Conservation (phyloP, 441 rosid species). For the Populus trichocarpa region DNA sequence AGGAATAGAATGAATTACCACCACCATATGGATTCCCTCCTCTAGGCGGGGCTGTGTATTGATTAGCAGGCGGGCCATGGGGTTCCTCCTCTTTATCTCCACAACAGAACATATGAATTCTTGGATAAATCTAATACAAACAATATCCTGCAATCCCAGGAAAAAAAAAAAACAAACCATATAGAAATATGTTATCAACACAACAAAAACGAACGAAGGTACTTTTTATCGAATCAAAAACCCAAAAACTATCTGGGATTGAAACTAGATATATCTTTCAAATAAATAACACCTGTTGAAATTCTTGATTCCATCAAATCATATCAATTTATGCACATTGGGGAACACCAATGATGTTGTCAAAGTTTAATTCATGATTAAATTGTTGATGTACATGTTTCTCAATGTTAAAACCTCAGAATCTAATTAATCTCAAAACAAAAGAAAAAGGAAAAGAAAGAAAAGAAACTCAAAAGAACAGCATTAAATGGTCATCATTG, state of each 20-base stretch:
- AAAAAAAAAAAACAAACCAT: background rate
- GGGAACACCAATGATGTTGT: background rate
- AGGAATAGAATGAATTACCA: background rate
- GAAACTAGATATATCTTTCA: background rate
- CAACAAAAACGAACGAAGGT: background rate
- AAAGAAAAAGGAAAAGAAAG: no score
- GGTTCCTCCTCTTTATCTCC: slow-evolving; percentile 80
- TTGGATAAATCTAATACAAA: background rate
- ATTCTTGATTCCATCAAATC: background rate
- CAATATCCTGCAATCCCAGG: slow-evolving; percentile 12
- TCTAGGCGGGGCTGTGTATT: slow-evolving; percentile 65
- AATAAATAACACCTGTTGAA: background rate
- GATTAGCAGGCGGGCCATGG: slow-evolving; percentile 58
- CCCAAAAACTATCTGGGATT: background rate
- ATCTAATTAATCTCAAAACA: background rate
- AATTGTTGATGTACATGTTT: background rate
- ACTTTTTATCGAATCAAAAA: background rate
- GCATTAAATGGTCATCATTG: background rate
- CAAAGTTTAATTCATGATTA: background rate
- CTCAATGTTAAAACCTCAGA: background rate
- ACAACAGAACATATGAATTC: slow-evolving; percentile 69
- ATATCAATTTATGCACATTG: background rate
- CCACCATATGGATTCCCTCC: slow-evolving; percentile 54
- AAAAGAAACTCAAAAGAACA: background rate
- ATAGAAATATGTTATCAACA: background rate